Evolutionary conservation across 805 yeast genomes (phyloP).

Genomic region (Zygoascus bituminiphila): DNA sequence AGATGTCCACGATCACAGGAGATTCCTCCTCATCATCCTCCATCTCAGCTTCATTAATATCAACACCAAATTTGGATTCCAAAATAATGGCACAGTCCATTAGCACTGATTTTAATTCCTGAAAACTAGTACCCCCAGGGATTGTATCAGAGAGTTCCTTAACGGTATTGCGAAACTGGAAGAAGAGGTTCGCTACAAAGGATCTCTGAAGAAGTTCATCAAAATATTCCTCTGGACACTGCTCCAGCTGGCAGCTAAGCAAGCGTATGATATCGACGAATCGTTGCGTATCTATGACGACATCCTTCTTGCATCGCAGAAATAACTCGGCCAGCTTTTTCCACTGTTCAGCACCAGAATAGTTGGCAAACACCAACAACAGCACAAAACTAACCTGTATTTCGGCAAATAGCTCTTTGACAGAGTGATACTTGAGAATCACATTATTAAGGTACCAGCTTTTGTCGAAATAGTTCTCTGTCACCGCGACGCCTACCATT

Average conservation of each 20-base stretch:
- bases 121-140: not conserved
- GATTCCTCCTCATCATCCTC: constrained; percentile 10
- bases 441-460: constrained; percentile 46
- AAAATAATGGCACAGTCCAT: not conserved
- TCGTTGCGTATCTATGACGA: constrained; percentile 24
- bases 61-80: constrained; percentile 1
- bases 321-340: constrained; percentile 39
- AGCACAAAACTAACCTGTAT: constrained; percentile 44
- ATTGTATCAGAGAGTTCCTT: not conserved
- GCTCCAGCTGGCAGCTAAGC: constrained; percentile 33
- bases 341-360: constrained; percentile 62
- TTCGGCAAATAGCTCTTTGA: constrained; percentile 39
- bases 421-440: constrained; percentile 21
- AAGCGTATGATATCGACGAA: constrained; percentile 28
- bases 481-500: constrained; percentile 34
- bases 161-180: constrained; percentile 7
- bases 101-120: not conserved
- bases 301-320: constrained; percentile 29
- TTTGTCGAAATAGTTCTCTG: constrained; percentile 49
- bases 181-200: constrained; percentile 16
- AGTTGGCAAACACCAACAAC: constrained; percentile 49
- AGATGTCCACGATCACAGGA: not conserved
- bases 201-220: constrained; percentile 28
- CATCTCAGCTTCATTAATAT: constrained; percentile 7
- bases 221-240: constrained; percentile 38